A percentile compares a stretch with the other conserved stretches of the same genome.
Conservation (phyloP, 306 rosid genomes). For the Acmispon strigosus region DNA sequence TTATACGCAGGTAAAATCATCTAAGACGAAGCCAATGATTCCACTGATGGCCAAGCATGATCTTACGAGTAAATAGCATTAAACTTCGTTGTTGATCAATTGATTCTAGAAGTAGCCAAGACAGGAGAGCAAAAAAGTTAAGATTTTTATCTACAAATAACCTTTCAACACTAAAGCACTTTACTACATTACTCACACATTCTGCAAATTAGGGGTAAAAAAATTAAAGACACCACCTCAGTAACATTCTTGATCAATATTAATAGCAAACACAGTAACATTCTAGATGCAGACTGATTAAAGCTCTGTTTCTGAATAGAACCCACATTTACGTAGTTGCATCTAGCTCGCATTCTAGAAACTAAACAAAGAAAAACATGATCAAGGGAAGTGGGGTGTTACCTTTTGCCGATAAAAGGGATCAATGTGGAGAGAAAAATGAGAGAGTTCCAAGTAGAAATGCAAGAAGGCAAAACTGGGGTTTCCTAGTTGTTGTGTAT, state of each 20-base stretch:
- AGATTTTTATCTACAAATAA: neutral
- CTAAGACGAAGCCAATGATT: neutral
- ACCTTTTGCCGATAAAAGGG: conserved; percentile 28
- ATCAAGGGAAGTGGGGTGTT: neutral
- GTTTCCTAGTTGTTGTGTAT: neutral
- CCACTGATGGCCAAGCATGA: neutral
- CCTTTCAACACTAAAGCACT: neutral
- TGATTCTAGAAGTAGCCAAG: neutral
- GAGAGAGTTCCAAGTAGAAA: neutral
- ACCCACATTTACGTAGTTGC: neutral
- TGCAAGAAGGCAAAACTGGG: conserved; percentile 5
- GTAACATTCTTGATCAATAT: conserved; percentile 1
- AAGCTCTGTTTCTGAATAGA: neutral
- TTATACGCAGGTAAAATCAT: neutral
- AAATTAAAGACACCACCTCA: neutral
- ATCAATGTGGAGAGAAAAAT: conserved; percentile 30
- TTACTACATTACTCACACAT: neutral
- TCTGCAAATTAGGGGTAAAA: neutral
- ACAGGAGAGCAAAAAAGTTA: neutral
- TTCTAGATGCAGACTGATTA: neutral
- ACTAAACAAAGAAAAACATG: neutral
- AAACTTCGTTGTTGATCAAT: neutral
- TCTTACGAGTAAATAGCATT: neutral
- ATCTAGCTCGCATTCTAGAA: neutral
- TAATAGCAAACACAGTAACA: neutral